Evolutionary conservation across 2,329 filamentous ascomycete genomes (phyloP), one percentile per base, ranked within the genome.

Genomic region (Huntiella decipiens): DNA sequence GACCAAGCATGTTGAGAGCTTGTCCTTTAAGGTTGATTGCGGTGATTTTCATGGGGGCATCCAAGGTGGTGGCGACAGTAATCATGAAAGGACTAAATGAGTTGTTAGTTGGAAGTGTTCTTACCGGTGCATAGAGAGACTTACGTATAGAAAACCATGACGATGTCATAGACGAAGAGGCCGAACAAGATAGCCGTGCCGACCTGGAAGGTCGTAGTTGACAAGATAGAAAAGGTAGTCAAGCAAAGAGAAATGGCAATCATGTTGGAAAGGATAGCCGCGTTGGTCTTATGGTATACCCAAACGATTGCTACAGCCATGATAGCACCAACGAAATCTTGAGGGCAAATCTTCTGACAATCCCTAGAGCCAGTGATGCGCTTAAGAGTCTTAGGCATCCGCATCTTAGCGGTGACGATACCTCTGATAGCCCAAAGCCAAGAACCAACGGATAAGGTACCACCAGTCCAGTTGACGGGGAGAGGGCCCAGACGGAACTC

Each of bases 161-260:
- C 77, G 42, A 98, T 88, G 58, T 98, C 88, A 57, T 98, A 98
- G 56, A 93, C 75, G 64, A 96, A 96, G 1, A 96, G 67, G 0
- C 80, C 83, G 7, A 68, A 64, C 1, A 96, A 67, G 7, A 96
- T 77, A 38, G 87, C 61, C 5, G 79, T 81, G 0, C 85, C 85
- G 0, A 83, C 94, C 46, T 72, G 64, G 57, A 95, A 93, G 0
- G 84, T 88, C 0, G 86, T 93, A 0, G 87, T 86, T 1, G 86
- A 93, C 65, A 96, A 75, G 45, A 93, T 64, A 54, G 88, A 75
- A 46, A 95, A 70, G 3, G 82, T 77, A 5, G 74, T 73, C 56
- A 96, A 95, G 53, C 80, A 87, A 63, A 94, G 85, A 4, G 80
- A 82, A 53, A 88, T 84, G 0, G 84, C 87, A 55, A 95, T 72